Percentiles rank a stretch among this genome's conserved stretches.
Conservation (phyloP, 2,329 filamentous ascomycete species). For the Verticillium dahliae region DNA sequence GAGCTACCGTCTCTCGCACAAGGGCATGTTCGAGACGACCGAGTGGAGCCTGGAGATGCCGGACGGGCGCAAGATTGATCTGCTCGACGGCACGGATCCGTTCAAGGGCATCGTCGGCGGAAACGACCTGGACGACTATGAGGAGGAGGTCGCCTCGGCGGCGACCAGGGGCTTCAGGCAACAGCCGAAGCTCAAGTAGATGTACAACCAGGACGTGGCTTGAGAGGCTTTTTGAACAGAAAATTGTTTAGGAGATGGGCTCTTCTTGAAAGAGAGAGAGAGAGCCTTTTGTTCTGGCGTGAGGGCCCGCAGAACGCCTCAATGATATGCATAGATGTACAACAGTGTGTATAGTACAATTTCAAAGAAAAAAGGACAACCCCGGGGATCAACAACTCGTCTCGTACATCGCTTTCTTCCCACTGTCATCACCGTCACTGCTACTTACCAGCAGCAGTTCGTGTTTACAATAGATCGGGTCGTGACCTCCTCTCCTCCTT, state of each 20-base stretch:
- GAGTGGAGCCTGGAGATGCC: slow-evolving; percentile 79
- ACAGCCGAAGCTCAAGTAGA: slow-evolving; percentile 25
- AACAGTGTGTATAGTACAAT: slow-evolving; percentile 30
- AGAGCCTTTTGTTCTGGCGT: background rate
- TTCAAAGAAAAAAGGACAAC: background rate
- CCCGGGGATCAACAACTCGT: background rate
- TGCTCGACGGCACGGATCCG: slow-evolving; percentile 68
- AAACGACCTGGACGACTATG: slow-evolving; percentile 28
- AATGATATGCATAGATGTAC: slow-evolving; percentile 14
- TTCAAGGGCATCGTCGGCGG: slow-evolving; percentile 49
- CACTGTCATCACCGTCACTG: no score
- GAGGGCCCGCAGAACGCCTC: slow-evolving; percentile 4
- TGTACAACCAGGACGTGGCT: background rate
- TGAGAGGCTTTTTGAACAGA: no score
- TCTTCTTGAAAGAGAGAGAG: background rate
- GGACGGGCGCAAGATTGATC: slow-evolving; percentile 56
- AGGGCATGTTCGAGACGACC: slow-evolving; percentile 71
- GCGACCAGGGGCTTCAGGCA: slow-evolving; percentile 46
- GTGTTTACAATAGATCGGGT: background rate
- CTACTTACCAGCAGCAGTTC: slow-evolving; percentile 11
- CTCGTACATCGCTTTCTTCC: slow-evolving; percentile 1
- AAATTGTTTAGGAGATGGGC: background rate
- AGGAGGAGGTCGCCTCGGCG: slow-evolving; percentile 24
- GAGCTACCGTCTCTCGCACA: slow-evolving; percentile 58
- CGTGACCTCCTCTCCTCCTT: slow-evolving; percentile 30